Evolutionary conservation across 306 rosid genomes (phyloP).

Genomic region (Datisca glomerata): DNA sequence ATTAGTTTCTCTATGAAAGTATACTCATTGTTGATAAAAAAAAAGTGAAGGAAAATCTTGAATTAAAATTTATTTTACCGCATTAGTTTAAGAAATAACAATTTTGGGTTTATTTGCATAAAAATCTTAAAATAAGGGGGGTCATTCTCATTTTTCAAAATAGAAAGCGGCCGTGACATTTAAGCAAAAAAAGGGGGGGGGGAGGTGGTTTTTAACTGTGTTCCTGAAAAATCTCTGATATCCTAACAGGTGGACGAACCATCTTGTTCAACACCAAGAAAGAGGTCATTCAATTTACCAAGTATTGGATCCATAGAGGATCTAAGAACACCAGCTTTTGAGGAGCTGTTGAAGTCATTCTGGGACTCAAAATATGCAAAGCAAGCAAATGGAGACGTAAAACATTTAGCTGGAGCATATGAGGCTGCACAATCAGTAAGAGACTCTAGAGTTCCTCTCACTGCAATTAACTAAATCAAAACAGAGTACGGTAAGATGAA

Average conservation of each 20-base stretch:
- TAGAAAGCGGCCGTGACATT: too few relatives aligned
- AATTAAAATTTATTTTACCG: too few relatives aligned
- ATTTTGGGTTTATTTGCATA: too few relatives aligned
- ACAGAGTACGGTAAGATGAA: conserved; percentile 1
- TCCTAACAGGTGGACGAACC: conserved; percentile 78
- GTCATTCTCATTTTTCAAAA: too few relatives aligned
- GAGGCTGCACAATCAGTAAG: conserved; percentile 76
- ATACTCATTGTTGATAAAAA: too few relatives aligned
- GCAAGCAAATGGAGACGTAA: conserved; percentile 81
- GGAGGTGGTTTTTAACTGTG: too few relatives aligned
- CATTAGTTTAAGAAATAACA: too few relatives aligned
- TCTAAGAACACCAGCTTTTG: conserved; percentile 83
- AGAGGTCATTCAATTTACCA: conserved; percentile 79
- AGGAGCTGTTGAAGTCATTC: conserved; percentile 68
- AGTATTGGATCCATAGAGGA: conserved; percentile 80
- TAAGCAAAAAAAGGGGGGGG: too few relatives aligned
- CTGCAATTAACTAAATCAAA: conserved; percentile 69
- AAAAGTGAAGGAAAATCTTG: too few relatives aligned
- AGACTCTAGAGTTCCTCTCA: conserved; percentile 97
- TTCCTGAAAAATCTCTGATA: background rate
- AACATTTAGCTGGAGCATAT: conserved; percentile 42
- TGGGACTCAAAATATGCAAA: conserved; percentile 73
- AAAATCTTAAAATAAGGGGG: too few relatives aligned
- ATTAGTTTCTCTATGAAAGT: too few relatives aligned
- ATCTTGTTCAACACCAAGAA: conserved; percentile 95